phyloP scores from a whole-genome alignment of 1,139 yeast species.

The Magnusiomyces suaveolens region DNA sequence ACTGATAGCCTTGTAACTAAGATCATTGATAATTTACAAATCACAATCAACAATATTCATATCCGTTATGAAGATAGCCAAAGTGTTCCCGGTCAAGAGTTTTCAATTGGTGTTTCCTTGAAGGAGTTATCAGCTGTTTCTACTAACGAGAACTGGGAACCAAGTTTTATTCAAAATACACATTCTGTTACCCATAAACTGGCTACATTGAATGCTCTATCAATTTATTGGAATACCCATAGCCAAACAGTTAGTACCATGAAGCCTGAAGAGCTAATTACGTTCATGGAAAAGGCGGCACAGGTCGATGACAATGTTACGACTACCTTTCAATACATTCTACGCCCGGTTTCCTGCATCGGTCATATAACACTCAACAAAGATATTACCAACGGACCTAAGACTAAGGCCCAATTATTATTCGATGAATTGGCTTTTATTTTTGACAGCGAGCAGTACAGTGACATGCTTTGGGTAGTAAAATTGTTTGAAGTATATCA shows the following conservation, averaged over 20 bases:
- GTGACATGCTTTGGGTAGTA: constrained; percentile 70
- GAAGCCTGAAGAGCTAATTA: constrained; percentile 21
- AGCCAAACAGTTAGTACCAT: constrained; percentile 32
- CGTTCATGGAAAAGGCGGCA: constrained; percentile 29
- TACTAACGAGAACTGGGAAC: constrained; percentile 76
- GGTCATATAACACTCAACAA: constrained; percentile 81
- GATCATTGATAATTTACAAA: constrained; percentile 84
- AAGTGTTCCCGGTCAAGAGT: constrained; percentile 45
- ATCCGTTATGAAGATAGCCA: constrained; percentile 75
- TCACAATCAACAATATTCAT: constrained; percentile 88
- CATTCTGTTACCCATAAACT: constrained; percentile 65
- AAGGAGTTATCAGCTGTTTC: constrained; percentile 87
- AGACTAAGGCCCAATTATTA: constrained; percentile 61
- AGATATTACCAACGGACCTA: constrained; percentile 55
- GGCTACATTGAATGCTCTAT: constrained; percentile 61
- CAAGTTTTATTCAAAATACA: constrained; percentile 71
- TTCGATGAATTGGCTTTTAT: constrained; percentile 85
- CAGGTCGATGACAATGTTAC: constrained; percentile 19
- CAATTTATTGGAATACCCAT: constrained; percentile 81
- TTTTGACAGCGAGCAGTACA: constrained; percentile 75
- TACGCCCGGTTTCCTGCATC: constrained; percentile 81
- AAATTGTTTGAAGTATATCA: constrained; percentile 72
- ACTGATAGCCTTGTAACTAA: constrained; percentile 82
- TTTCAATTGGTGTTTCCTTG: constrained; percentile 73
- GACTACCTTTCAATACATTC: constrained; percentile 49